phyloP scores from a whole-genome alignment of 164 flowering plant species.

The Litsea cubeba region DNA sequence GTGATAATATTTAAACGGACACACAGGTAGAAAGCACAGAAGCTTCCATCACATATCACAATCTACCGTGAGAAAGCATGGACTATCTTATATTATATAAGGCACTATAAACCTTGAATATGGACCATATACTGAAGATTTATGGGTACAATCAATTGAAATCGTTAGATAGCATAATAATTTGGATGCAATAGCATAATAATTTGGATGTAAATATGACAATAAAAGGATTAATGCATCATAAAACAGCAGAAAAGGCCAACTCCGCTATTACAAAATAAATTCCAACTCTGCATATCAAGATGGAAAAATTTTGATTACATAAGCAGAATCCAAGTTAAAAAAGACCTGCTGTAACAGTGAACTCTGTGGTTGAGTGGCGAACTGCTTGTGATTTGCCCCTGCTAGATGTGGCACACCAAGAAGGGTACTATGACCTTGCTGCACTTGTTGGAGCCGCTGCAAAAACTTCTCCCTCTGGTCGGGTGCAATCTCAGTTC shows the following conservation, averaged over 20 bases:
- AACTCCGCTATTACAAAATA: neutral
- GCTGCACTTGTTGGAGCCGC: slow-evolving; percentile 79
- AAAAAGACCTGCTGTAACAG: slow-evolving; percentile 7
- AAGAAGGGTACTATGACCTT: slow-evolving; percentile 58
- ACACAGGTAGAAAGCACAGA: neutral
- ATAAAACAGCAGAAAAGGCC: neutral
- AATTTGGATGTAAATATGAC: neutral
- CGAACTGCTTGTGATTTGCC: neutral
- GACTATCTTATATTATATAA: neutral
- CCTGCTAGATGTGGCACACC: slow-evolving; percentile 2
- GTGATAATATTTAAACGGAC: neutral
- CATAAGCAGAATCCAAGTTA: neutral
- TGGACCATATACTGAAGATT: neutral
- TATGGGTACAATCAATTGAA: too few species aligned
- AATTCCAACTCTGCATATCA: neutral
- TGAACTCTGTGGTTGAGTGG: slow-evolving; percentile 1
- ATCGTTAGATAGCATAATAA: neutral
- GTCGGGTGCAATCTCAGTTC: slow-evolving; percentile 94
- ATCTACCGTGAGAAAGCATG: neutral
- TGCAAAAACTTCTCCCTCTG: slow-evolving; percentile 89
- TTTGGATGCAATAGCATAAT: neutral
- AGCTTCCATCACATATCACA: neutral
- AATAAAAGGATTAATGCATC: neutral
- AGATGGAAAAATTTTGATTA: neutral
- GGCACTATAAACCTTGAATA: neutral